phyloP scores from a whole-genome alignment of 2,329 filamentous ascomycete species.

The Pyricularia pennisetigena region DNA sequence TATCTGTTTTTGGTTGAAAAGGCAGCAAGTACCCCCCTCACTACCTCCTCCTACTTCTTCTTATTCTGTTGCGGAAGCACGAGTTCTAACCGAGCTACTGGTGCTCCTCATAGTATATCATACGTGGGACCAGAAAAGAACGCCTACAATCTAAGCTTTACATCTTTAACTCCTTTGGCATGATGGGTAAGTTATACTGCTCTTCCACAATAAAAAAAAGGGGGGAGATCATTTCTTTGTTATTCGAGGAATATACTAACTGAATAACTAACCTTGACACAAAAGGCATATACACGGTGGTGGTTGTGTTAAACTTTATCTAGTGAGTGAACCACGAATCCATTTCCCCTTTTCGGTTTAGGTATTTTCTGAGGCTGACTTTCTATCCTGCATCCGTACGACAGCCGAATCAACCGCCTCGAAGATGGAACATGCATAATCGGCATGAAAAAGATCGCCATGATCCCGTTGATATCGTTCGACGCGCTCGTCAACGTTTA shows the following conservation, averaged over 20 bases:
- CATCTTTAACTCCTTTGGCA: slow-evolving; percentile 50
- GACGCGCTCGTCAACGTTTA: slow-evolving; percentile 54
- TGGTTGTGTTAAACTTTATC: slow-evolving; percentile 49
- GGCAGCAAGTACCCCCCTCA: slow-evolving; percentile 23
- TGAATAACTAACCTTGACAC: neutral
- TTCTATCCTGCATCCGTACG: too few species aligned
- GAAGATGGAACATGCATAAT: slow-evolving; percentile 48
- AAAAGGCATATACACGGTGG: slow-evolving; percentile 14
- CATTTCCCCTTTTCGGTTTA: neutral
- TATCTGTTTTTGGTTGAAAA: slow-evolving; percentile 58
- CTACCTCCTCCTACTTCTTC: neutral
- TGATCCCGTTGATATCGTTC: slow-evolving; percentile 52
- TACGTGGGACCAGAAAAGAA: slow-evolving; percentile 27
- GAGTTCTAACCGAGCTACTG: neutral
- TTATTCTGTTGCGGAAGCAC: neutral
- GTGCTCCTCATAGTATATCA: slow-evolving; percentile 31
- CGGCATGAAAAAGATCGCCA: slow-evolving; percentile 46
- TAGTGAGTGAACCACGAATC: slow-evolving; percentile 16
- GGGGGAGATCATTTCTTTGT: too few species aligned
- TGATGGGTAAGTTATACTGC: slow-evolving; percentile 28
- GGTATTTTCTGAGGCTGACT: neutral
- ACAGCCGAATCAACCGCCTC: slow-evolving; percentile 44
- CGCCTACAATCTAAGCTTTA: slow-evolving; percentile 48
- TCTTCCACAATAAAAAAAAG: too few species aligned
- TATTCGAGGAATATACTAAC: neutral